Evolutionary conservation across 208 protist genomes (phyloP).

Genomic region (Acanthamoeba lugdunensis): DNA sequence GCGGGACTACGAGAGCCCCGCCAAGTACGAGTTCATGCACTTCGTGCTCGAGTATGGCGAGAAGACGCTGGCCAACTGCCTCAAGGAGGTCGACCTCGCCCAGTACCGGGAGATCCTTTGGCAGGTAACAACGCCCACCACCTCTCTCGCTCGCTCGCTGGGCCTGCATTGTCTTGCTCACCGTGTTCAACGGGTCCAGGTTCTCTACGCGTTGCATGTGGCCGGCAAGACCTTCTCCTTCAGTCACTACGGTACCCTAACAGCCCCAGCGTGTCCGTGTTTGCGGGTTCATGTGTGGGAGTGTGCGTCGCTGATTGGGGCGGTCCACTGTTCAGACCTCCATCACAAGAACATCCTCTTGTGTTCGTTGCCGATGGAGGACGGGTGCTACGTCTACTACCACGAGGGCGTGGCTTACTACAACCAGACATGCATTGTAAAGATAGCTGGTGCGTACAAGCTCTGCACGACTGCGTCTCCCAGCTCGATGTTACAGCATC

Average conservation of each 20-base stretch:
- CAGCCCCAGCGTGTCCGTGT: not conserved
- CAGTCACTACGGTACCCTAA: not conserved
- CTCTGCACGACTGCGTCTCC: not conserved
- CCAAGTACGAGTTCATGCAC: constrained; percentile 33
- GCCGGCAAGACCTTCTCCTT: constrained; percentile 3
- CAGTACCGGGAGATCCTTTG: constrained; percentile 38
- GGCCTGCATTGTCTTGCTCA: not conserved
- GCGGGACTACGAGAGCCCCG: not conserved
- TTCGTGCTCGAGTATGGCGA: constrained; percentile 24
- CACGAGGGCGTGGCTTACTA: constrained; percentile 1
- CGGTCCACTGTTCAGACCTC: not conserved
- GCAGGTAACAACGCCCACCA: not conserved
- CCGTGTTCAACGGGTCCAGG: not conserved
- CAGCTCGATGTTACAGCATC: not conserved
- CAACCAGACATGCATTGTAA: not conserved
- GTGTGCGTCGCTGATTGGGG: no score
- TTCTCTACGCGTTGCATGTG: constrained; percentile 29
- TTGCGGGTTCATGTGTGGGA: not conserved
- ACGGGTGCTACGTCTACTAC: constrained; percentile 15
- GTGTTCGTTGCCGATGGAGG: not conserved
- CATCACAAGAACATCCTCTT: constrained; percentile 31
- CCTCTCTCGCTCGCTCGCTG: not conserved
- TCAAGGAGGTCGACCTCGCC: not conserved
- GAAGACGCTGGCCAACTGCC: constrained; percentile 1
- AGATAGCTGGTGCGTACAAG: not conserved